Base-by-base conservation (phyloP, 1,284 basidiomycete species). In the Bondarzewia mesenterica region DNA sequence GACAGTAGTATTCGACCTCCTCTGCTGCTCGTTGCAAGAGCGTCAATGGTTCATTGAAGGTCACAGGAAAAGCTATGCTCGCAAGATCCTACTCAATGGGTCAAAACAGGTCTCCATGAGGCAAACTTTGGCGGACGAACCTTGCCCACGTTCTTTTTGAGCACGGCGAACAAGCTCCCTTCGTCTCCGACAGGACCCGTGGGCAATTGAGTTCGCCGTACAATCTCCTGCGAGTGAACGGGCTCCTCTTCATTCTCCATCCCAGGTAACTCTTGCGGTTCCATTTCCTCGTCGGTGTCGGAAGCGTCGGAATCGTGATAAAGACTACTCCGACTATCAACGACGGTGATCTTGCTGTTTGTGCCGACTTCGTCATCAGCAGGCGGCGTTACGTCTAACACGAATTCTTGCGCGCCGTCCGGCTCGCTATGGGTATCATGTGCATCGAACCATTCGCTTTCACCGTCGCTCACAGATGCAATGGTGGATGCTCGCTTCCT, bases 61-160 rank as follows among this genome's bases (percentile, higher is more conserved):
- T 80, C 2, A 93, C 87, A 7, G 91, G 91, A 53, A 94, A 80
- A 1, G 85, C 75, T 35, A 94, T 86, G 39, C 84, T 83, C 10
- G 87, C 84, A n/a, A 93, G 69, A 64, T 93, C 90, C 89, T 92
- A 52, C 27, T 20, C 44, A 20, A 41, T 16, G 23, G 2, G 45
- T 41, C 36, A 40, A 6, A 26, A 12, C 16, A 50, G 35, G 14
- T 45, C 26, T 15, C 27, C 10, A 20, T 8, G 40, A 23, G 27
- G 44, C 38, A 18, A 37, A 35, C 21, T 45, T 25, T 29, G 18
- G 44, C 37, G 21, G 27, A 18, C 21, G 8, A 29, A 48, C 89
- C 73, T 93, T 93, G 49, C 91, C 91, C 43, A 96, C 86, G 60
- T 93, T 95, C 69, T 93, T 95, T 69, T 92, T 92, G 46, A 96